Evolutionary conservation across 768 basidiomycete species (phyloP), one percentile per base, ranked within the genome.

Genomic region (Amyloporia xantha): DNA sequence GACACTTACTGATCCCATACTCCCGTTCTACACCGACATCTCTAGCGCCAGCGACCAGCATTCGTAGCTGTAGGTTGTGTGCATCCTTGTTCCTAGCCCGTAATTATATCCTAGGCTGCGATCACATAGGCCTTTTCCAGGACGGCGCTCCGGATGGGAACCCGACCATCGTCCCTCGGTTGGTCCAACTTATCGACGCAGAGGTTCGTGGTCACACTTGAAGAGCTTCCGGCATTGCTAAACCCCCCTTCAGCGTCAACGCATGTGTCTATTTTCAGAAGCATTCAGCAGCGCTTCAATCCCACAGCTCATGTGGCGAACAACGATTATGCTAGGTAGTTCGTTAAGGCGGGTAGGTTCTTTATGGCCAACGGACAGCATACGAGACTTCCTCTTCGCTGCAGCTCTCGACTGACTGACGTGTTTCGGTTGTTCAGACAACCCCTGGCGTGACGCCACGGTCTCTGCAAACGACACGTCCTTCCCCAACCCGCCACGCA

Each of bases 61-160:
- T 20, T 84, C 85, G 3, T 89, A 84, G 84, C 63, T 68, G 48
- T 87, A 85, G 86, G 77, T 84, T 58, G 76, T 81, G 82, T 69
- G 47, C 15, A 65, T 53, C 50, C 42, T 44, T 38, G 26, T 38
- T 17, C n/a, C n/a, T n/a, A n/a, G n/a, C 5, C 10, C 10, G 25
- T 26, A n/a, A 10, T 15, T 24, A 7, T 10, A 13, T 20, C 3
- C 7, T 33, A 19, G 83, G 82, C 4, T 87, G 86, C 58, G 84
- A 82, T 56, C 75, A 87, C 66, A 73, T 87, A 1, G 86, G 86
- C 26, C 84, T 52, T 49, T 68, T 57, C 53, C 66, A 65, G 49
- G 66, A 62, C 7, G 65, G 71, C 24, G 71, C 73, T 4, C 74
- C 74, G 1, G n/a, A 24, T 5, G 62, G 55, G 23, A 59, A 65